Base-by-base conservation (phyloP, 2,329 filamentous ascomycete genomes). In the Fusarium ambrosium region DNA sequence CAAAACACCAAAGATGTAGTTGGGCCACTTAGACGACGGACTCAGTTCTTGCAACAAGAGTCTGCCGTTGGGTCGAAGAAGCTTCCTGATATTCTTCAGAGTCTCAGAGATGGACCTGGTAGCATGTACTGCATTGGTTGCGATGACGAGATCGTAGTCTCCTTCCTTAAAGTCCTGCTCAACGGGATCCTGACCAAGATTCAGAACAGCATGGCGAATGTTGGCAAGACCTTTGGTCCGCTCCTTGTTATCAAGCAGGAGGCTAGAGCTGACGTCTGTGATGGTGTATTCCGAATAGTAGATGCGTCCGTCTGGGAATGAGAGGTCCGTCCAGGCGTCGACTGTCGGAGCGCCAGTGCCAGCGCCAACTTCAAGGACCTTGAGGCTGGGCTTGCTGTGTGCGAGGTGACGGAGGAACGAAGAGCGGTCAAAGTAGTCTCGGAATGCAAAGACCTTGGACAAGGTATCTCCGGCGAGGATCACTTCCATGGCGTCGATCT, bases 311-410 rank as follows among this genome's bases (percentile, higher is more conserved):
- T 67, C 61, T 2, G 62, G 58, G 27, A 69, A 56, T 10, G 48
- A 61, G 4, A 80, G 70, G 11, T 67, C 65, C 2, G 66, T 60
- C 4, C 87, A 74, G 6, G 87, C 76, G 2, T 62, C 65, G 3
- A 79, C 74, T 0, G 83, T 83, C 9, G 82, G 79, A 10, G 78
- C 79, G 6, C 84, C 83, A 1, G 82, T 86, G 1, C 84, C 84
- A 1, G 82, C 83, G 3, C 84, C 85, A 18, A 86, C 78, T 65
- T 87, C 85, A 1, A 87, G 77, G 43, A 86, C 79, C 4, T 80
- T 77, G 11, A 85, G 74, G 13, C 76, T 73, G 6, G 77, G 75
- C 6, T 76, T 78, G 2, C 73, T 79, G 75, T 79, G 41, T 64
- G 76, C 56, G 45, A 81, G 27, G 66, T 77, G 34, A 69, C 75